Evolutionary conservation across 192 early-diverging fungal genomes (phyloP).

Genomic region (Coemansia sp.): DNA sequence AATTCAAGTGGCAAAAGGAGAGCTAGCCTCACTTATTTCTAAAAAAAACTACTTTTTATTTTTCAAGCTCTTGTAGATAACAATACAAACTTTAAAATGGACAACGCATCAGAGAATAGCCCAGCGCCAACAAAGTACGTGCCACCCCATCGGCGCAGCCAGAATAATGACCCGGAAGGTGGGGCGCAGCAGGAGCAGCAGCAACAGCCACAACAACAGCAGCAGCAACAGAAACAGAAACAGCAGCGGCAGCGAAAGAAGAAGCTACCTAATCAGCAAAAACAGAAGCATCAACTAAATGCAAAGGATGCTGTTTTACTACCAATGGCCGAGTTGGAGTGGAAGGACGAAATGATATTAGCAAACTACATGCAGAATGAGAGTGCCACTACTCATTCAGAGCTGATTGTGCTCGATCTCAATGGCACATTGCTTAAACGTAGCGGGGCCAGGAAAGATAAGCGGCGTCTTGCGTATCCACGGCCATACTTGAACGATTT

Average conservation of each 20-base stretch:
- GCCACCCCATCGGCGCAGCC: slow-evolving; percentile 17
- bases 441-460: background rate
- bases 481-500: slow-evolving; percentile 61
- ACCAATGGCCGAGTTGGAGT: background rate
- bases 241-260: slow-evolving; percentile 1
- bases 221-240: background rate
- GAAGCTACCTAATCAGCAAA: background rate
- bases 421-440: slow-evolving; percentile 69
- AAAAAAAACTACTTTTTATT: background rate
- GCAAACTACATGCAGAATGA: slow-evolving; percentile 32
- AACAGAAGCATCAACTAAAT: background rate
- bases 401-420: slow-evolving; percentile 68
- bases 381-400: slow-evolving; percentile 22
- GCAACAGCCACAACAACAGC: background rate
- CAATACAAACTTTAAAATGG: background rate
- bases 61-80: background rate
- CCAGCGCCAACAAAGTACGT: slow-evolving; percentile 3
- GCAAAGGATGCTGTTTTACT: background rate
- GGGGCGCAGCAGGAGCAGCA: slow-evolving; percentile 1
- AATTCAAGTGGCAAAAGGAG: background rate
- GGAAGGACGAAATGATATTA: slow-evolving; percentile 23
- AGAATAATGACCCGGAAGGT: background rate
- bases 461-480: slow-evolving; percentile 10
- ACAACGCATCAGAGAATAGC: background rate
- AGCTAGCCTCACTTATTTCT: background rate